Conservation (phyloP, 2,329 filamentous ascomycete genomes). For the Fusarium sp. region DNA sequence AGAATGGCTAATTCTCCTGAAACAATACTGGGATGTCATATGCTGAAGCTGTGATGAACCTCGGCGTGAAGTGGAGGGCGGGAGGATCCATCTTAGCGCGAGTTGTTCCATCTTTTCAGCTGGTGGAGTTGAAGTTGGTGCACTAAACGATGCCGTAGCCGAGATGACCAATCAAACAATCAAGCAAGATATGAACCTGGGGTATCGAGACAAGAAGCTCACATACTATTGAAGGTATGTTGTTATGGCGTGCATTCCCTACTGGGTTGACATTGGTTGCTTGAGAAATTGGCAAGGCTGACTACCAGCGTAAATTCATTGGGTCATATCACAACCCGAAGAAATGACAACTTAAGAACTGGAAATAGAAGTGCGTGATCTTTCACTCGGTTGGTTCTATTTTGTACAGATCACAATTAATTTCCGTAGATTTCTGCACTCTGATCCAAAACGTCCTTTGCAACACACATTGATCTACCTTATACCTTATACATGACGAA, state of each 20-base stretch:
- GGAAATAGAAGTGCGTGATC: not conserved
- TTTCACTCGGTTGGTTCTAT: not conserved
- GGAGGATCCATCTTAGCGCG: not conserved
- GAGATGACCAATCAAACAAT: not conserved
- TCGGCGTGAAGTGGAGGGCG: not conserved
- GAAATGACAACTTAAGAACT: not conserved
- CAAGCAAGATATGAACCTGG: too few species aligned
- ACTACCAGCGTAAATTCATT: not conserved
- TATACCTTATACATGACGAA: too few species aligned
- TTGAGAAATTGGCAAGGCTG: not conserved
- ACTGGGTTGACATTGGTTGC: not conserved
- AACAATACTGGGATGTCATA: too few species aligned
- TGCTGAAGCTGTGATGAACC: not conserved
- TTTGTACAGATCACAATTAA: not conserved
- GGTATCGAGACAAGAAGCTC: not conserved
- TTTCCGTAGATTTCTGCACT: not conserved
- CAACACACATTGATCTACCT: too few species aligned
- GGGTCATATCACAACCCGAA: not conserved
- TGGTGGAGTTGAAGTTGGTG: not conserved
- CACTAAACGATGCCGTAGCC: not conserved
- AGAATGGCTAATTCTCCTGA: too few species aligned
- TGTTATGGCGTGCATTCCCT: accelerated
- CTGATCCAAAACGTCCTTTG: not conserved
- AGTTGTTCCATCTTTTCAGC: not conserved
- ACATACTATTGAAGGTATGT: not conserved